phyloP scores from a whole-genome alignment of 768 basidiomycete species.

The Russula sp. region DNA sequence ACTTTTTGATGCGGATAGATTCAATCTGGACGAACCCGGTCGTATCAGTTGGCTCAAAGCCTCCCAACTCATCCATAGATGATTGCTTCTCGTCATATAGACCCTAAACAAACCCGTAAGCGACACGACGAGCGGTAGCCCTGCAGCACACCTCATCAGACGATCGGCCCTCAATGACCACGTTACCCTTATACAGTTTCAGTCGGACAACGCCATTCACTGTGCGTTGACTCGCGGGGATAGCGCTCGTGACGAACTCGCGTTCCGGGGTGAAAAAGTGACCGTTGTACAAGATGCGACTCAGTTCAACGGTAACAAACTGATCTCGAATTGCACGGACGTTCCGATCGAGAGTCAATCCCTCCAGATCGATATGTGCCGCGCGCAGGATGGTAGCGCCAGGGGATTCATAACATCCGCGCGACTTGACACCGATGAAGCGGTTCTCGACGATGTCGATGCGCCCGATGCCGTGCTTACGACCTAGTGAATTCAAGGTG shows the following conservation, averaged over 20 bases:
- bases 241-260: constrained; percentile 86
- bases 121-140: neutral
- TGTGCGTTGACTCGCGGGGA: constrained; percentile 91
- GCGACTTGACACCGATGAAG: constrained; percentile 98
- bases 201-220: constrained; percentile 91
- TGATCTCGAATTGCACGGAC: constrained; percentile 92
- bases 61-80: constrained; percentile 98
- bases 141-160: constrained; percentile 64
- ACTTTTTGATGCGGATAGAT: constrained; percentile 98
- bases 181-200: constrained; percentile 95
- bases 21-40: constrained; percentile 97
- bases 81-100: constrained; percentile 94
- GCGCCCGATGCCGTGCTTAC: constrained; percentile 93
- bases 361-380: constrained; percentile 95
- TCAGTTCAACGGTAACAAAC: constrained; percentile 87
- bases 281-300: constrained; percentile 93
- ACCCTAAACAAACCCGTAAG: constrained; percentile 42
- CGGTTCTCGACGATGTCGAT: constrained; percentile 99
- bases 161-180: constrained; percentile 85
- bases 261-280: constrained; percentile 99
- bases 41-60: constrained; percentile 94
- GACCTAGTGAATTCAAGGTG: constrained; percentile 82
- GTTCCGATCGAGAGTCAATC: constrained; percentile 95
- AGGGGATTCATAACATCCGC: constrained; percentile 99
- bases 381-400: constrained; percentile 93